Base-by-base conservation (phyloP, 2,329 filamentous ascomycete species). In the Clonostachys chloroleuca region DNA sequence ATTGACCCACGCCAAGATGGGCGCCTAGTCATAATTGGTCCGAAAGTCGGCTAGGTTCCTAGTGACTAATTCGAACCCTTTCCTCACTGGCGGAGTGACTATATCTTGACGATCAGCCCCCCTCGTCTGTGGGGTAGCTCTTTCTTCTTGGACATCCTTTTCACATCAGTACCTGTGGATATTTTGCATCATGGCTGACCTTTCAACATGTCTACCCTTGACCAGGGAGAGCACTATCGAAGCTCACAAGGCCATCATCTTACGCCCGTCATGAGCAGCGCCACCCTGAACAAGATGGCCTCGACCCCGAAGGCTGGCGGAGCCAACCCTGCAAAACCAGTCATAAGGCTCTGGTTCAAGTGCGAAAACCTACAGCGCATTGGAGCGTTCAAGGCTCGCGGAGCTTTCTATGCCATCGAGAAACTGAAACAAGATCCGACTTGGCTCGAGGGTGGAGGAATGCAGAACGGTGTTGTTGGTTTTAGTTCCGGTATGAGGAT, bases 281-380 rank as follows among this genome's bases (percentile, higher is more conserved):
- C 72, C 12, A 88, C 86, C 2, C 74, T 95, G 50, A 78, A 83
- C 57, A 62, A 56, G 5, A 72, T 94, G 51, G 88, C 88, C 17
- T 91, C 85, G 2, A 82, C 78, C 12, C 79, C 84, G 5, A 62
- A 66, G 53, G 78, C 72, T 67, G 51, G 74, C 52, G 73, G 71
- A 9, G 67, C 72, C 34, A 54, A 59, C 6, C 73, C 81, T 0
- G 78, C 84, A 2, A 68, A 62, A 2, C 87, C 87, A 0, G 77
- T 67, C 40, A 71, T 92, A 40, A 74, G 78, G 14, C 73, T 95
- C 48, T 89, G 86, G 67, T 92, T 95, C 78, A 95, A 95, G 70
- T 91, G 87, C 65, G 89, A 95, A 69, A 92, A 94, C 65, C 73
- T 86, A 34, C 89, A 95, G 69, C 80, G 80, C 45, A 83, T 92